Evolutionary conservation across 129 eudicot genomes (phyloP), one percentile per base, ranked within the genome.

Genomic region (Escallonia rubra): DNA sequence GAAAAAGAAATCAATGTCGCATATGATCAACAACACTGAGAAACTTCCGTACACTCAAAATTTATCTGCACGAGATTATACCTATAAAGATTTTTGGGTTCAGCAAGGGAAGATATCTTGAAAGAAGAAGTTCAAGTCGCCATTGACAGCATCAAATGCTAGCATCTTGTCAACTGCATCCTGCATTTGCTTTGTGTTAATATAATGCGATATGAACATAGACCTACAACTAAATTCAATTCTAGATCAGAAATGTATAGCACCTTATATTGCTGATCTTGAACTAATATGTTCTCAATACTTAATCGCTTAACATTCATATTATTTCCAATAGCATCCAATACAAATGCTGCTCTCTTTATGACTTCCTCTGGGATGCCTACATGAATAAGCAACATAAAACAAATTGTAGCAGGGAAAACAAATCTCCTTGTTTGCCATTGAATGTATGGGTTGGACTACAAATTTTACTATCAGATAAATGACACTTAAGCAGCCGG

Each of bases 211-310:
- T 39, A 67, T 59, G 11, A 49, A 71, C 57, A 56, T 13, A 70
- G n/a, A 34, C 48, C 15, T 50, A 34, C 16, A 42, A 50, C 3
- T 43, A 53, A 11, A 43, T 43, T 69, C 52, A 72, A 65, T 61
- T 9, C 41, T 61, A 12, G 16, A 59, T 15, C 69, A 23, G 51
- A 39, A 56, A 43, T 16, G 63, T 40, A 57, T 10, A 15, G 41
- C 63, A 92, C 98, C 96, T 89, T 82, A 71, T 74, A 89, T 63
- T 74, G 91, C 80, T 74, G 83, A 77, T 93, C 98, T 80, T 80
- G 87, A 63, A 86, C 81, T 6, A 56, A 62, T 79, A 92, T 75
- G 58, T 69, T 80, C 61, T 82, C 84, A 70, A 67, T 66, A 59
- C 63, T 57, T 45, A 80, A 72, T 75, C 96, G 81, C 74, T 86